A percentile compares a stretch with the other conserved stretches of the same genome.
Conservation (phyloP, 257 asterid species). For the Nicotiana noctiflora region DNA sequence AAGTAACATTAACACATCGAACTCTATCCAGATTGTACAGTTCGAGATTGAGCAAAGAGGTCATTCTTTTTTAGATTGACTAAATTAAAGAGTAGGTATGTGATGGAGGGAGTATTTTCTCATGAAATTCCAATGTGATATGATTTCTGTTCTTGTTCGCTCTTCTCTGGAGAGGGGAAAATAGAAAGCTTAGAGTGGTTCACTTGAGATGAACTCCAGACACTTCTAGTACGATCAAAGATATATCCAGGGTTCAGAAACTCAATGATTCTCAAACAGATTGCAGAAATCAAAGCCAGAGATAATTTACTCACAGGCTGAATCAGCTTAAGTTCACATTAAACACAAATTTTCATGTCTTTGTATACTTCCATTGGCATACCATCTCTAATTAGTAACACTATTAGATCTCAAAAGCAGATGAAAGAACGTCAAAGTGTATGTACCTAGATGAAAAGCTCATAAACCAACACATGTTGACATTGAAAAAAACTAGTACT, state of each 20-base stretch:
- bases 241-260: not conserved
- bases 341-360: not conserved
- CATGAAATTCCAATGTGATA: not conserved
- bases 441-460: not conserved
- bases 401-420: not conserved
- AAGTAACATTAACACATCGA: not conserved
- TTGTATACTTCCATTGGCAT: not conserved
- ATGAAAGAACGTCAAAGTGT: not conserved
- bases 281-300: not conserved
- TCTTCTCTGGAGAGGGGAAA: not conserved
- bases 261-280: not conserved
- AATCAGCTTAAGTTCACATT: not conserved
- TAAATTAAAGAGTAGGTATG: not conserved
- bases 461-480: not conserved
- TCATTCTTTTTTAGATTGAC: not conserved
- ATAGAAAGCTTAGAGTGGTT: not conserved
- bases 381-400: not conserved
- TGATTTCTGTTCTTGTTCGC: not conserved
- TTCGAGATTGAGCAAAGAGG: not conserved
- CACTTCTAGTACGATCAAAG: not conserved
- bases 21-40: not conserved
- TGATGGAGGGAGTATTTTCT: not conserved
- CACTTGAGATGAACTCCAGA: slow-evolving; percentile 1
- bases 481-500: not conserved
- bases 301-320: not conserved